phyloP scores from a whole-genome alignment of 2,329 filamentous ascomycete genomes.

The Xylariaceae sp. region DNA sequence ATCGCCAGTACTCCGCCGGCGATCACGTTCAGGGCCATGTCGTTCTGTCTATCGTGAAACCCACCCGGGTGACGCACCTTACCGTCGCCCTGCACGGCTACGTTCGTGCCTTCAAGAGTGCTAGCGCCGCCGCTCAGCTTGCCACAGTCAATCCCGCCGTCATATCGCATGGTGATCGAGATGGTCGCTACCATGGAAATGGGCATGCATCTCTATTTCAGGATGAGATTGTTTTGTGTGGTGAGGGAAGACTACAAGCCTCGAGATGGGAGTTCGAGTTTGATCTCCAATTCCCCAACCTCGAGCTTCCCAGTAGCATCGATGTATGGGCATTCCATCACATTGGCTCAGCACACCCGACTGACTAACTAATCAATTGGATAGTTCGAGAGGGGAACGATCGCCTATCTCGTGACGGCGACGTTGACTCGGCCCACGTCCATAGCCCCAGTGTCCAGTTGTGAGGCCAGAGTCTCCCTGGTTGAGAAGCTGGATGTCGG shows the following conservation, averaged over 20 bases:
- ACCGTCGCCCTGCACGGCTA: slow-evolving; percentile 73
- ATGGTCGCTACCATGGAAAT: slow-evolving; percentile 62
- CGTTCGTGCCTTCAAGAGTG: slow-evolving; percentile 71
- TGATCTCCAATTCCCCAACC: slow-evolving; percentile 63
- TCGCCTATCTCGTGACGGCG: slow-evolving; percentile 85
- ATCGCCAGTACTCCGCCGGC: slow-evolving; percentile 69
- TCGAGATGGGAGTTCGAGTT: slow-evolving; percentile 77
- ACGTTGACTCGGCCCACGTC: slow-evolving; percentile 85
- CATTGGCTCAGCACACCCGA: slow-evolving; percentile 10
- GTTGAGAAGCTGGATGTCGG: slow-evolving; percentile 83
- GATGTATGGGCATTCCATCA: slow-evolving; percentile 58
- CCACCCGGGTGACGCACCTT: slow-evolving; percentile 72
- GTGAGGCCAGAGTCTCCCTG: slow-evolving; percentile 74
- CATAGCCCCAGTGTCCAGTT: slow-evolving; percentile 72
- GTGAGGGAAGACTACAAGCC: slow-evolving; percentile 67
- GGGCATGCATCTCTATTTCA: slow-evolving; percentile 77
- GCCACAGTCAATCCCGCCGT: slow-evolving; percentile 39
- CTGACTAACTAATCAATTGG: slow-evolving; percentile 15
- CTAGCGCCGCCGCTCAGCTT: slow-evolving; percentile 50
- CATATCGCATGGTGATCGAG: slow-evolving; percentile 35
- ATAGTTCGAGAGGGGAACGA: slow-evolving; percentile 91
- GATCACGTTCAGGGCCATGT: slow-evolving; percentile 70
- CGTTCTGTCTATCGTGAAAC: slow-evolving; percentile 66
- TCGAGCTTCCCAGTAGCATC: slow-evolving; percentile 80
- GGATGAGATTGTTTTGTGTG: slow-evolving; percentile 74